Evolutionary conservation across 2,329 filamentous ascomycete genomes (phyloP).

Genomic region (Xylariaceae sp.): DNA sequence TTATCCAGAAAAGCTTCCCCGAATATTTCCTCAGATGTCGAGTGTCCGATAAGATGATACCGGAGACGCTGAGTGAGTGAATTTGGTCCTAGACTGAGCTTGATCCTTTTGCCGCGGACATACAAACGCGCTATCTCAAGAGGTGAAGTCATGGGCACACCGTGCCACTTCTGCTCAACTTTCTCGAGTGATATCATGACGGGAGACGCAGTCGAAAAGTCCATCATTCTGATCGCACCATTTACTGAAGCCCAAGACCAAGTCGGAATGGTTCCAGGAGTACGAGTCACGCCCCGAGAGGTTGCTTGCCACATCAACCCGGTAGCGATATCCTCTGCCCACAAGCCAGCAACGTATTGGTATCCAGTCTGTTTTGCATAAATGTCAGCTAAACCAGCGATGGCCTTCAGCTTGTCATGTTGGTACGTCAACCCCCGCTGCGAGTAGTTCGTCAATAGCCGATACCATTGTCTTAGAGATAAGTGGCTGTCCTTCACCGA

Average conservation of each 20-base stretch:
- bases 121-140: background rate
- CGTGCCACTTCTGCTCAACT: background rate
- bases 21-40: background rate
- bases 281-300: background rate
- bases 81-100: background rate
- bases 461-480: background rate
- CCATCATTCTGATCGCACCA: background rate
- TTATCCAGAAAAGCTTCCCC: background rate
- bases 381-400: background rate
- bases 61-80: background rate
- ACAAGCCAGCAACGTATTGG: background rate
- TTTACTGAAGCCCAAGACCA: background rate
- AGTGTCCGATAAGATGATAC: background rate
- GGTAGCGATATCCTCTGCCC: background rate
- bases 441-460: background rate
- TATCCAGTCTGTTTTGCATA: background rate
- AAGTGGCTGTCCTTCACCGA: background rate
- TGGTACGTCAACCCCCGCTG: background rate
- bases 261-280: background rate
- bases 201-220: background rate
- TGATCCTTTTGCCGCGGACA: background rate
- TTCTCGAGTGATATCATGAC: background rate
- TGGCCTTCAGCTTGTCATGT: background rate
- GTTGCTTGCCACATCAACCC: background rate
- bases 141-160: background rate